Evolutionary conservation across 192 early-diverging fungal species (phyloP).

Genomic region (Coemansia nantahalensis): DNA sequence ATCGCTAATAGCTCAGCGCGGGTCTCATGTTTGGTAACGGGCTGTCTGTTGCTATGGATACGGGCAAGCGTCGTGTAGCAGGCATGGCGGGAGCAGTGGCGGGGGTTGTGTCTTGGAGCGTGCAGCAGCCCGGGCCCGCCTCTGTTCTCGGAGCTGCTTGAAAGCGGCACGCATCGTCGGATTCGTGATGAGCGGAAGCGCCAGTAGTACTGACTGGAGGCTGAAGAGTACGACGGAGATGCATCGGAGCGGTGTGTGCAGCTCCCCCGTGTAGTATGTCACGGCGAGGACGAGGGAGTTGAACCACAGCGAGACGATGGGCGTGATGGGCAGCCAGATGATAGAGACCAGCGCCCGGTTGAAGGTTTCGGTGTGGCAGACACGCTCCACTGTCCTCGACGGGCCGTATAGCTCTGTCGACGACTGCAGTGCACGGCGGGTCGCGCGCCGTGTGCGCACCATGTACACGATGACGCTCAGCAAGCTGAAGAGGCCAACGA

Average conservation of each 20-base stretch:
- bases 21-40: too few species aligned
- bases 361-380: slow-evolving; percentile 10
- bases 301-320: slow-evolving; percentile 39
- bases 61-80: too few species aligned
- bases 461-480: slow-evolving; percentile 9
- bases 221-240: slow-evolving; percentile 23
- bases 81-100: too few species aligned
- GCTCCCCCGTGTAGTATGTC: slow-evolving; percentile 13
- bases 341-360: slow-evolving; percentile 22
- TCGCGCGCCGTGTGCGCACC: slow-evolving; percentile 14
- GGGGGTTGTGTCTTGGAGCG: too few species aligned
- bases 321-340: slow-evolving; percentile 43
- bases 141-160: too few species aligned
- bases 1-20: too few species aligned
- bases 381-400: neutral
- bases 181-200: slow-evolving; percentile 31
- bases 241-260: slow-evolving; percentile 20
- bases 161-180: slow-evolving; percentile 13
- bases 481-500: slow-evolving; percentile 27
- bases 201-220: slow-evolving; percentile 30
- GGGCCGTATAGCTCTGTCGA: slow-evolving; percentile 11
- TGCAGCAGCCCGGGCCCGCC: too few species aligned
- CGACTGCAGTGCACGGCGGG: slow-evolving; percentile 1
- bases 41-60: too few species aligned
- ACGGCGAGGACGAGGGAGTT: slow-evolving; percentile 21